A percentile compares a stretch with the other conserved stretches of the same genome.
phyloP scores from a whole-genome alignment of 106 monocot species.

The Cymbidium sinense region DNA sequence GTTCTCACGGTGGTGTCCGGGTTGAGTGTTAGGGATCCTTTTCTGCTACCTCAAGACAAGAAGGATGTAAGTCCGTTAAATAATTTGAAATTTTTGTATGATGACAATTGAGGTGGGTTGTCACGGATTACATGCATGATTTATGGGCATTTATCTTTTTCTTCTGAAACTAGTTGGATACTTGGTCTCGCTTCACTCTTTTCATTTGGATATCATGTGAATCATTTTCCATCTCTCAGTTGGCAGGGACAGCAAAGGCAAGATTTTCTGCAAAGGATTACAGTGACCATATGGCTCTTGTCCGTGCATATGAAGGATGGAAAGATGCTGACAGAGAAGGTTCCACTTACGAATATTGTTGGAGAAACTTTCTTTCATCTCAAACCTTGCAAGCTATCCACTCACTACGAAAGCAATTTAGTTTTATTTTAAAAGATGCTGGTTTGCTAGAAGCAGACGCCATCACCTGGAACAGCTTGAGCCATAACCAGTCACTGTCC shows the following conservation, averaged over 20 bases:
- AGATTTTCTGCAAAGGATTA: constrained; percentile 98
- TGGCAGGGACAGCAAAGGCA: constrained; percentile 97
- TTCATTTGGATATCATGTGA: not conserved
- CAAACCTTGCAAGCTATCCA: constrained; percentile 98
- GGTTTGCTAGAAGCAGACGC: constrained; percentile 60
- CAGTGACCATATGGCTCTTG: constrained; percentile 99
- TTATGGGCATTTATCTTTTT: not conserved
- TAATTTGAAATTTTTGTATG: constrained; percentile 3
- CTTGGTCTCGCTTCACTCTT: not conserved
- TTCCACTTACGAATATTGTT: constrained; percentile 92
- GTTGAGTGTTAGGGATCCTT: constrained; percentile 87
- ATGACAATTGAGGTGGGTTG: not conserved
- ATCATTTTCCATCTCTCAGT: constrained; percentile 24
- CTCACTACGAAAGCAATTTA: constrained; percentile 86
- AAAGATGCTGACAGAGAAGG: constrained; percentile 98
- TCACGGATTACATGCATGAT: not conserved
- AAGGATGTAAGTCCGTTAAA: constrained; percentile 70
- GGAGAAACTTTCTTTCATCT: constrained; percentile 96
- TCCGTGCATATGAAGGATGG: constrained; percentile 98
- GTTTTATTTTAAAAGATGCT: constrained; percentile 86
- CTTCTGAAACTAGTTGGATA: not conserved
- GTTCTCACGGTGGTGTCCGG: constrained; percentile 91
- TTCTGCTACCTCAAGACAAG: constrained; percentile 93
- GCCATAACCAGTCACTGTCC: constrained; percentile 92
- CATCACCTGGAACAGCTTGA: constrained; percentile 59